Conservation (phyloP, 139 green algal species). For the Marvania coccoides region DNA sequence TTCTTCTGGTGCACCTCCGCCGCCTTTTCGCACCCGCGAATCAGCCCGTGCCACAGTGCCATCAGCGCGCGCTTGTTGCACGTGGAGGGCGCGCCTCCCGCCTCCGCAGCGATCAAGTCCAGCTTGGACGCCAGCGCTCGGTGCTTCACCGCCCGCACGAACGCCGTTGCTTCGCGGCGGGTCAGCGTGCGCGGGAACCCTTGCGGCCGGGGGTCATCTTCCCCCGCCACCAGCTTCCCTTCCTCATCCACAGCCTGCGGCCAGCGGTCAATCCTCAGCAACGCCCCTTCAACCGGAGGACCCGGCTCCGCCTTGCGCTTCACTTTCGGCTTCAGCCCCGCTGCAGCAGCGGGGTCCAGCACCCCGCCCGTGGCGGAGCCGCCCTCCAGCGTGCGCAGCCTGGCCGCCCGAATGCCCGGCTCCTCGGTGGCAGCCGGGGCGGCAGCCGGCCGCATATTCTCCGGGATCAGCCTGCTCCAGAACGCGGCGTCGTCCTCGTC, state of each 20-base stretch:
- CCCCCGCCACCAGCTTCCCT: neutral
- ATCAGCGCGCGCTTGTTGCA: constrained; percentile 2
- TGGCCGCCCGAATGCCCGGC: constrained; percentile 29
- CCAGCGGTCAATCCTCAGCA: constrained; percentile 64
- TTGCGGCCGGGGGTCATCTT: neutral
- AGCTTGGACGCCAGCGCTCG: constrained; percentile 29
- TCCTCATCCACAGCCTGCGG: constrained; percentile 14
- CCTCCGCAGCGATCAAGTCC: constrained; percentile 36
- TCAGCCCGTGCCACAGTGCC: constrained; percentile 40
- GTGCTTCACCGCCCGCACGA: constrained; percentile 51
- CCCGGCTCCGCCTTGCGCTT: constrained; percentile 28
- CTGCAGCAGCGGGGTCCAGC: neutral
- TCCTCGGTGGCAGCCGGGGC: constrained; percentile 14
- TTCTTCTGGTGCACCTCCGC: neutral
- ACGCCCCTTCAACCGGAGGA: constrained; percentile 52
- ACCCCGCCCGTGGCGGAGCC: neutral
- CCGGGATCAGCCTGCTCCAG: constrained; percentile 84
- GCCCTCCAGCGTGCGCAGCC: constrained; percentile 20
- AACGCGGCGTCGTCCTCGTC: constrained; percentile 87
- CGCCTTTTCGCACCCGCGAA: constrained; percentile 38
- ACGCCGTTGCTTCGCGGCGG: constrained; percentile 52
- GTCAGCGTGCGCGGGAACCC: constrained; percentile 26
- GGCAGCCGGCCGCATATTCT: constrained; percentile 31
- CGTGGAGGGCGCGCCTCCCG: constrained; percentile 8
- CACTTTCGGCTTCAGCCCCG: neutral